phyloP scores from a whole-genome alignment of 371 early-diverging fungal species.

The Haplosporangium sp. region DNA sequence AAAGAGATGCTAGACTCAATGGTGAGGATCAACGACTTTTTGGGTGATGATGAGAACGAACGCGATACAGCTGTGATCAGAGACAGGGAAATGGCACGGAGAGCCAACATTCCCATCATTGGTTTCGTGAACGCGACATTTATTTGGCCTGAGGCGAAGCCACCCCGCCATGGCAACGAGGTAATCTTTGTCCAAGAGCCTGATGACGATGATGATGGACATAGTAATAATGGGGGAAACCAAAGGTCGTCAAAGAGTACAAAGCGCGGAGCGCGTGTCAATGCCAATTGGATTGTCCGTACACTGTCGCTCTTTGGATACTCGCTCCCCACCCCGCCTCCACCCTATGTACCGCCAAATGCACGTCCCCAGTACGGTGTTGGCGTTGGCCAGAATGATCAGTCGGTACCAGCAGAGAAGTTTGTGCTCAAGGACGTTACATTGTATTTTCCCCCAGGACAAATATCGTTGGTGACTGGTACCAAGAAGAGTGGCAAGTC shows the following conservation, averaged over 20 bases:
- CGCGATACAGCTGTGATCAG: conserved; percentile 49
- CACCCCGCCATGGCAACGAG: conserved; percentile 9
- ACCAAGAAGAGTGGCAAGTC: conserved; percentile 50
- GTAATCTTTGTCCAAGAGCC: conserved; percentile 41
- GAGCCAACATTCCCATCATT: conserved; percentile 52
- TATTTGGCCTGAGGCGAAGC: conserved; percentile 43
- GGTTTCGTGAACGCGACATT: conserved; percentile 52
- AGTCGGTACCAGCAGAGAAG: background rate
- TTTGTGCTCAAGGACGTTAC: conserved; percentile 37
- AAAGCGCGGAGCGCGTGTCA: conserved; percentile 1
- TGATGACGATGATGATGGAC: conserved; percentile 14
- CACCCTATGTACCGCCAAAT: conserved; percentile 4
- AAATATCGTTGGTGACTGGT: conserved; percentile 49
- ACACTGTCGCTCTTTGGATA: conserved; percentile 52
- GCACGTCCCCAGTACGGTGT: conserved; percentile 14
- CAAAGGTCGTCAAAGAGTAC: background rate
- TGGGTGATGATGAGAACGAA: conserved; percentile 49
- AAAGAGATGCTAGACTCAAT: conserved; percentile 46
- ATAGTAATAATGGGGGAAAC: conserved; percentile 1
- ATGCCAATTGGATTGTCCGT: conserved; percentile 45
- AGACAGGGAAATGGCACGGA: conserved; percentile 44
- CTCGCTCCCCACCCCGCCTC: conserved; percentile 27
- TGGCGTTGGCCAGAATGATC: background rate
- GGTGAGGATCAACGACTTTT: conserved; percentile 43
- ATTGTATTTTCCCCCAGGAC: conserved; percentile 44